A percentile compares a stretch with the other conserved stretches of the same genome.
Evolutionary conservation across 2,329 filamentous ascomycete genomes (phyloP).

Genomic region (Colletotrichum cuscutae): DNA sequence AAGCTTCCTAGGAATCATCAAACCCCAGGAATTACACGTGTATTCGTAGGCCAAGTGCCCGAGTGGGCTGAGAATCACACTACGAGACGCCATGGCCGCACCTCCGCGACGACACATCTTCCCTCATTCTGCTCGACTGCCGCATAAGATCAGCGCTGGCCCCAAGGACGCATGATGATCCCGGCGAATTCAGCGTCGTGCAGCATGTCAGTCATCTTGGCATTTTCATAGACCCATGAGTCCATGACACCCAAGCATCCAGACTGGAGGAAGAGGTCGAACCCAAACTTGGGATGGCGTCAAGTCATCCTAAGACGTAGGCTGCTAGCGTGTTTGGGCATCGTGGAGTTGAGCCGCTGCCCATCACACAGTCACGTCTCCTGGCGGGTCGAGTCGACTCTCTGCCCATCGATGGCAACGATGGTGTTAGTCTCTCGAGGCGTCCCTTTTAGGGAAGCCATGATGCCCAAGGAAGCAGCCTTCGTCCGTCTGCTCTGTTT

Average conservation of each 20-base stretch:
- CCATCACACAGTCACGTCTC: not conserved
- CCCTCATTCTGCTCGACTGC: not conserved
- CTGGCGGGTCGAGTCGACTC: not conserved
- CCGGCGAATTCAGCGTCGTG: not conserved
- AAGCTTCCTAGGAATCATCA: not conserved
- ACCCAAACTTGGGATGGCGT: slow-evolving; percentile 16
- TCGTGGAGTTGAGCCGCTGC: slow-evolving; percentile 21
- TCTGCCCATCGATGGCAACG: not conserved
- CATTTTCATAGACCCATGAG: not conserved
- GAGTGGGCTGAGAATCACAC: not conserved
- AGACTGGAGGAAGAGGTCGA: not conserved
- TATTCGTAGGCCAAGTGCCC: too few species aligned
- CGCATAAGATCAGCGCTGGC: not conserved
- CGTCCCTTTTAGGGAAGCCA: slow-evolving; percentile 12
- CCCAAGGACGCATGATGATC: not conserved
- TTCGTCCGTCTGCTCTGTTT: not conserved
- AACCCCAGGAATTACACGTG: too few species aligned
- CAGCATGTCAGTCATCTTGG: not conserved
- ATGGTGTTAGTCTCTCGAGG: not conserved
- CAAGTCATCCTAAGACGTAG: slow-evolving; percentile 18
- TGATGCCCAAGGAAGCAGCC: not conserved
- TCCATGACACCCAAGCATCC: not conserved
- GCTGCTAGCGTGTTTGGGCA: slow-evolving; percentile 22
- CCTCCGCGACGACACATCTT: not conserved
- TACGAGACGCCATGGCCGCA: not conserved